Evolutionary conservation across 768 basidiomycete species (phyloP).

Genomic region (Auriscalpium microsporum): DNA sequence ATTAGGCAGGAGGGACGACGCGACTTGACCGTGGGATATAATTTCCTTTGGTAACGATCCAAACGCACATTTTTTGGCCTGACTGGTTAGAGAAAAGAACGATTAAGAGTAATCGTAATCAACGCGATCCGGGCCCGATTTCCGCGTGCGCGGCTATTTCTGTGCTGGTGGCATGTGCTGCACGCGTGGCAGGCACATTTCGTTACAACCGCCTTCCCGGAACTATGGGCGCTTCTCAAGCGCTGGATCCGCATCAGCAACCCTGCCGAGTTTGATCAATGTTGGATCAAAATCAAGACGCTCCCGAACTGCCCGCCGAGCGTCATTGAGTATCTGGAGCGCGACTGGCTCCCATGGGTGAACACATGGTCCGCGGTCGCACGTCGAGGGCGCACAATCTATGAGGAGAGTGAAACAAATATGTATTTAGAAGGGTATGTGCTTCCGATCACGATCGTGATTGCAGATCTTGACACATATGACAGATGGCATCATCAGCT

Average conservation of each 20-base stretch:
- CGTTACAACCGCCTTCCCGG: neutral
- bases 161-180: conserved; percentile 4
- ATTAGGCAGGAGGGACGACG: too few relatives aligned
- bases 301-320: neutral
- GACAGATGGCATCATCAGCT: conserved; percentile 1
- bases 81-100: too few relatives aligned
- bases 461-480: neutral
- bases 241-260: neutral
- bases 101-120: too few relatives aligned
- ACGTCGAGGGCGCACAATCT: neutral
- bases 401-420: conserved; percentile 1
- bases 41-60: too few relatives aligned
- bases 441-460: neutral
- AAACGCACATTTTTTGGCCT: too few relatives aligned
- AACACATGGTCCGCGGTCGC: neutral
- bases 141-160: neutral
- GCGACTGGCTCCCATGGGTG: neutral
- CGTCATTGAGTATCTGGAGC: neutral
- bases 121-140: too few relatives aligned
- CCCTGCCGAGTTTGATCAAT: neutral
- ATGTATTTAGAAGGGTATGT: conserved; percentile 2
- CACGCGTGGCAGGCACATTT: neutral
- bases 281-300: neutral
- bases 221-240: neutral
- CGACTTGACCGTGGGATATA: too few relatives aligned